phyloP scores from a whole-genome alignment of 306 rosid species.

The Heteromeles arbutifolia region DNA sequence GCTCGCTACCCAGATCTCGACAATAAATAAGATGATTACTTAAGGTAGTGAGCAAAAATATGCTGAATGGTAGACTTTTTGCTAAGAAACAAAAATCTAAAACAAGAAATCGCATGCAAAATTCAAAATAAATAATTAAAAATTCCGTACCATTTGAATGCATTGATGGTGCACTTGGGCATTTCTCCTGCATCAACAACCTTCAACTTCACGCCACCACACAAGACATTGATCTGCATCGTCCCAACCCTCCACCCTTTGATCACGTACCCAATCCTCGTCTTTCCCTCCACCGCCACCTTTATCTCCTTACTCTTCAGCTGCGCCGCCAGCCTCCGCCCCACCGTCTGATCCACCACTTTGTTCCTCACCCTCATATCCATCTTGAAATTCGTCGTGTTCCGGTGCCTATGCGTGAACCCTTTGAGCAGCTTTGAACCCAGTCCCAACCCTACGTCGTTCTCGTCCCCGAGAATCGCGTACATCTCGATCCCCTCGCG shows the following conservation, averaged over 20 bases:
- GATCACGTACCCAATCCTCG: conserved; percentile 26
- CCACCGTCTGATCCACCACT: conserved; percentile 29
- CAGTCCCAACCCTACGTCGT: conserved; percentile 5
- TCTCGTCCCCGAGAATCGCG: conserved; percentile 19
- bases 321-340: conserved; percentile 24
- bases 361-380: conserved; percentile 29
- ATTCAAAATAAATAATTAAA: neutral
- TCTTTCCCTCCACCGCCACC: conserved; percentile 36
- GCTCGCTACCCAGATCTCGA: no score
- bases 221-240: conserved; percentile 26
- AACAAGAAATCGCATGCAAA: neutral
- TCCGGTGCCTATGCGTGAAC: conserved; percentile 31
- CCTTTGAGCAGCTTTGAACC: conserved; percentile 15
- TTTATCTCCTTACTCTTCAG: conserved; percentile 27
- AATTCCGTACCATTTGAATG: conserved; percentile 48
- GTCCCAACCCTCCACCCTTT: conserved; percentile 34
- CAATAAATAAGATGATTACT: no score
- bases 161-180: conserved; percentile 50
- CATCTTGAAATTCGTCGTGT: conserved; percentile 31
- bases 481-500: neutral
- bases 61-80: no score
- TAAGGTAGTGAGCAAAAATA: no score
- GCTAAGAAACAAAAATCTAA: neutral
- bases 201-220: conserved; percentile 52
- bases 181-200: conserved; percentile 34